Evolutionary conservation across 108 stramenopile genomes (phyloP).

Genomic region (Skeletonema marinoi): DNA sequence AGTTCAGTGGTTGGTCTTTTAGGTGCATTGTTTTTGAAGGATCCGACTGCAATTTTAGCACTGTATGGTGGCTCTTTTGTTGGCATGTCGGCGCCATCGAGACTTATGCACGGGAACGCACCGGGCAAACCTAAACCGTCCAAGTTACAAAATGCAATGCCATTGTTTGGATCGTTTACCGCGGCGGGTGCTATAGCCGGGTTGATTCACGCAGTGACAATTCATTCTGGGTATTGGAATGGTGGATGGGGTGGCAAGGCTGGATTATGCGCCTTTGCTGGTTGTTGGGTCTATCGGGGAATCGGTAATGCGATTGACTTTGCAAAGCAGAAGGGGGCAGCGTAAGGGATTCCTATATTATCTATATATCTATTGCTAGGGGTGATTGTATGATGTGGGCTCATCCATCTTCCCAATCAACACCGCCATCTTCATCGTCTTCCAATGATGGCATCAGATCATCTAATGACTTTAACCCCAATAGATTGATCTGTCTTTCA

Average conservation of each 20-base stretch:
- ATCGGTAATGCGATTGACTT: slow-evolving; percentile 32
- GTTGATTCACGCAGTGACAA: slow-evolving; percentile 59
- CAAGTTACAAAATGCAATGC: slow-evolving; percentile 5
- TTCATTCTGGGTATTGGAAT: slow-evolving; percentile 62
- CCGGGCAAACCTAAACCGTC: slow-evolving; percentile 8
- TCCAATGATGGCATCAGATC: slow-evolving; percentile 8
- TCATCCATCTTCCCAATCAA: slow-evolving; percentile 56
- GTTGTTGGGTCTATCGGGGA: slow-evolving; percentile 50
- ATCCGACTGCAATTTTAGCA: slow-evolving; percentile 50
- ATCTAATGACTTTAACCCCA: slow-evolving; percentile 31
- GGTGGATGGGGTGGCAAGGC: slow-evolving; percentile 77
- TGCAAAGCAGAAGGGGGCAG: slow-evolving; percentile 10
- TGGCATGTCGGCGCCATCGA: slow-evolving; percentile 64
- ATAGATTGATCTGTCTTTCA: slow-evolving; percentile 54
- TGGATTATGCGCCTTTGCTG: slow-evolving; percentile 66
- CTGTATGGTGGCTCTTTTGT: slow-evolving; percentile 69
- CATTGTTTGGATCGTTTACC: slow-evolving; percentile 44
- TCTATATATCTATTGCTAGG: not conserved
- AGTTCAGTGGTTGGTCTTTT: slow-evolving; percentile 58
- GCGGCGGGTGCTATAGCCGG: slow-evolving; percentile 59
- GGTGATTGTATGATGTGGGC: not conserved
- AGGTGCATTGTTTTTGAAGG: slow-evolving; percentile 48
- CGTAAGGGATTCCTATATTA: not conserved
- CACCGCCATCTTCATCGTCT: slow-evolving; percentile 24
- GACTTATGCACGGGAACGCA: slow-evolving; percentile 55